Percentiles rank a stretch among this genome's conserved stretches.
These are phyloP conservation scores for Ceratobasidium sp. DNA, from an alignment of 1,284 basidiomycete genomes.

Conservation along the genomic window DNA sequence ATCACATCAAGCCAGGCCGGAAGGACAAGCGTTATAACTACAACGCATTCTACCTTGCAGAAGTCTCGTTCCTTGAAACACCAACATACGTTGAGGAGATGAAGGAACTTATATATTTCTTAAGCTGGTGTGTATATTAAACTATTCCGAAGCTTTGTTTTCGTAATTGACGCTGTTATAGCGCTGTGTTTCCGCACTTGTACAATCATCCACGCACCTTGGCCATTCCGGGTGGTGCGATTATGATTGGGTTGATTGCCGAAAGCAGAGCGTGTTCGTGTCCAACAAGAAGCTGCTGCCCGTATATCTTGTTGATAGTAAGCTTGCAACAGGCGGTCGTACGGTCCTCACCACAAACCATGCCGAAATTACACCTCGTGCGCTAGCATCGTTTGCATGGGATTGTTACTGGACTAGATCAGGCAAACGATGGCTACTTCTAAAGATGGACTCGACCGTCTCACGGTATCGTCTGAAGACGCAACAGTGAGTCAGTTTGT, in stretches of 20 bases:
- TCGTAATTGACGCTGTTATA: background rate
- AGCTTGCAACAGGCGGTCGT: background rate
- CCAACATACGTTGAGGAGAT: background rate
- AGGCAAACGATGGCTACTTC: constrained; percentile 81
- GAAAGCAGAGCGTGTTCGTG: constrained; percentile 2
- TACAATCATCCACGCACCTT: background rate
- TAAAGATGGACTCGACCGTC: constrained; percentile 87
- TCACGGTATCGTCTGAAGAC: constrained; percentile 93
- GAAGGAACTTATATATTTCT: background rate
- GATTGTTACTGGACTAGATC: constrained; percentile 87
- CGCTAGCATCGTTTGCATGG: constrained; percentile 90
- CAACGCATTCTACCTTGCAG: background rate
- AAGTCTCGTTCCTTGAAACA: background rate
- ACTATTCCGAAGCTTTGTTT: background rate
- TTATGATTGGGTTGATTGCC: background rate
- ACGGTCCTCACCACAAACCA: constrained; percentile 63
- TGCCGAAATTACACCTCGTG: constrained; percentile 80
- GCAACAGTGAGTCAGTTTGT: constrained; percentile 79
- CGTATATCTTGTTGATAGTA: constrained; percentile 31
- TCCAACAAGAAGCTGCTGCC: no score
- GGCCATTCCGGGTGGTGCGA: background rate
- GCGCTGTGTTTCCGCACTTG: background rate
- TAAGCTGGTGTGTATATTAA: background rate
- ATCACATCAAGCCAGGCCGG: background rate
- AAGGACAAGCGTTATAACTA: background rate